phyloP scores from a whole-genome alignment of 2,329 filamentous ascomycete genomes.

The Cladophialophora psammophila region DNA sequence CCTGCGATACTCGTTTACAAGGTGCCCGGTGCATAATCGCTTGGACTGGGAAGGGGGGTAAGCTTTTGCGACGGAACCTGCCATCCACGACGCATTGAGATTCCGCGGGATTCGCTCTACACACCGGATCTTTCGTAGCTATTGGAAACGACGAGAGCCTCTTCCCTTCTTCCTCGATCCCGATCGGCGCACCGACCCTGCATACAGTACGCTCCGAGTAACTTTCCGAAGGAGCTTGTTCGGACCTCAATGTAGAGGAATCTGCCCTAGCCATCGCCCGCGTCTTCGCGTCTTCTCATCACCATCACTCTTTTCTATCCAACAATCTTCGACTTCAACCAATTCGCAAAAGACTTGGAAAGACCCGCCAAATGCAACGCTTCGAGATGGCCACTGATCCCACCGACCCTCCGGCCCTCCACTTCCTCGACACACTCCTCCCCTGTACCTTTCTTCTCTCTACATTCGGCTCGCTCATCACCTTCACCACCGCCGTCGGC shows the following conservation, averaged over 20 bases:
- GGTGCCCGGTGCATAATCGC: not conserved
- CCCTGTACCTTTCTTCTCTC: constrained; percentile 31
- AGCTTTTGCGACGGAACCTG: no score
- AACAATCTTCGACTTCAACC: not conserved
- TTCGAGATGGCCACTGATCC: constrained; percentile 34
- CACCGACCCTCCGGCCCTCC: constrained; percentile 29
- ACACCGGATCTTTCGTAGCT: no score
- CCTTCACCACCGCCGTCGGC: constrained; percentile 32
- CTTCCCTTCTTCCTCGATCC: no score
- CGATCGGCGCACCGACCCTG: no score
- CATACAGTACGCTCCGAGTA: no score
- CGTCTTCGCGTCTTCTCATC: not conserved
- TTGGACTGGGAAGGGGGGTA: not conserved
- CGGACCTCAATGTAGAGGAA: not conserved
- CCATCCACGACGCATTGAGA: no score
- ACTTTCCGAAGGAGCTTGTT: no score
- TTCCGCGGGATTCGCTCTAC: no score
- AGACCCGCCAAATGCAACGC: constrained; percentile 25
- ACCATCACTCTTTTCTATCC: not conserved
- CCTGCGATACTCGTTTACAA: not conserved
- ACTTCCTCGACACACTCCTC: constrained; percentile 33
- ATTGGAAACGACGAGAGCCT: no score
- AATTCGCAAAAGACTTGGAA: not conserved
- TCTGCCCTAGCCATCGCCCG: not conserved
- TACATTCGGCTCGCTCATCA: constrained; percentile 35